Percentiles rank a stretch among this genome's conserved stretches.
phyloP scores from a whole-genome alignment of 148 eudicot genomes.

The Rhododendron simsii region DNA sequence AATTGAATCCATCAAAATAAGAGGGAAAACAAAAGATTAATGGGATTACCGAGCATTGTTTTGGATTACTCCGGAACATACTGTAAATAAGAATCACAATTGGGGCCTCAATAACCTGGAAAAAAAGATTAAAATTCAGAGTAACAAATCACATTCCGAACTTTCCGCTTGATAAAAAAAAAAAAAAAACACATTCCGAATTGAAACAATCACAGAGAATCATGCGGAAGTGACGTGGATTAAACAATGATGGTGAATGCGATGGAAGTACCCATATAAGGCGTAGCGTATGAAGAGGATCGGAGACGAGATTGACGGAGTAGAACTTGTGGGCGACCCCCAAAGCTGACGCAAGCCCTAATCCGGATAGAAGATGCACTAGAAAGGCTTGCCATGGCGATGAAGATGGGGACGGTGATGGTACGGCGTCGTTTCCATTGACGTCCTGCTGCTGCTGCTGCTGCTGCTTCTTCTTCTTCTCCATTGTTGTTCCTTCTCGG shows the following conservation, averaged over 20 bases:
- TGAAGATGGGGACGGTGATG: background rate
- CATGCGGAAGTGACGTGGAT: background rate
- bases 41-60: slow-evolving; percentile 55
- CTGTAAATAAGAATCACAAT: slow-evolving; percentile 52
- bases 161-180: no score
- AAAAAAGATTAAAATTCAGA: background rate
- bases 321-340: slow-evolving; percentile 34
- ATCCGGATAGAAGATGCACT: slow-evolving; percentile 49
- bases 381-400: slow-evolving; percentile 20
- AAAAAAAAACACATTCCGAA: background rate
- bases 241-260: background rate
- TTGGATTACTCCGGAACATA: slow-evolving; percentile 42
- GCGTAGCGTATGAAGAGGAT: slow-evolving; percentile 47
- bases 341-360: slow-evolving; percentile 49
- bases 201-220: background rate
- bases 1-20: background rate
- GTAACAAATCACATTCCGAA: background rate
- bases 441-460: no score
- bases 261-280: slow-evolving; percentile 44
- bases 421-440: background rate
- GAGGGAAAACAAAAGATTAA: background rate
- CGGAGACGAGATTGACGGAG: slow-evolving; percentile 39
- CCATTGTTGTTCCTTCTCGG: background rate
- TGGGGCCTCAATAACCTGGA: slow-evolving; percentile 55
- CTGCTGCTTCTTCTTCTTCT: background rate